Evolutionary conservation across 768 basidiomycete species (phyloP), one percentile per base, ranked within the genome.

Genomic region (Crepidotus variabilis): DNA sequence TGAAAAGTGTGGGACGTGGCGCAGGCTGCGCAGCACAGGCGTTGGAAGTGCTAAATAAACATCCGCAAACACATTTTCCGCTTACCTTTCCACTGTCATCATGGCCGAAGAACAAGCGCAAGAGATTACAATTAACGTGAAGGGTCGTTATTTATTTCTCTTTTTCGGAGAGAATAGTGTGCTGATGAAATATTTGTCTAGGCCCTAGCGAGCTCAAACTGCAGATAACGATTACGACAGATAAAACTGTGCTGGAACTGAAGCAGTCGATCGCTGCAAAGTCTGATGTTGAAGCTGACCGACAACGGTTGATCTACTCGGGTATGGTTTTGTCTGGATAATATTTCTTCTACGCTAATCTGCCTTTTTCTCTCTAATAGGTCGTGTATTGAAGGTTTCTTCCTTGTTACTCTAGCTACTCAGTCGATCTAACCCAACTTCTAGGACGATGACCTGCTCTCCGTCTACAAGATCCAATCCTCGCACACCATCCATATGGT

Each of bases 121-220:
- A 57, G 84, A 86, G 66, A 83, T 86, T 52, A 79, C 79, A 59
- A 84, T 87, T 63, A 84, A 85, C 66, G 72, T 90, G 68, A 90
- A 89, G 71, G 88, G 88, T 86, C 56, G 8, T 60, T 36, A 8
- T 56, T 6, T 7, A 8, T 18, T 24, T 3, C 5, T 34, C 13
- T 28, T 20, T n/a, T n/a, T n/a, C n/a, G n/a, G n/a, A n/a, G n/a
- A n/a, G n/a, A n/a, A n/a, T n/a, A n/a, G 9, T 7, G 14, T 2
- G 20, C n/a, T 16, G 3, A 16, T n/a, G 9, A 28, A 51, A 3
- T 24, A 56, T 2, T 4, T 7, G 22, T 34, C 21, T 49, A 90
- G 92, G 94, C 6, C 93, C 94, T 0, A 91, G 83, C 66, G 95
- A 98, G 73, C 79, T 96, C 73, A 98, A 97, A 77, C 82, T 98